phyloP scores from a whole-genome alignment of 192 early-diverging fungal species.

The Helicostylum pulchrum region DNA sequence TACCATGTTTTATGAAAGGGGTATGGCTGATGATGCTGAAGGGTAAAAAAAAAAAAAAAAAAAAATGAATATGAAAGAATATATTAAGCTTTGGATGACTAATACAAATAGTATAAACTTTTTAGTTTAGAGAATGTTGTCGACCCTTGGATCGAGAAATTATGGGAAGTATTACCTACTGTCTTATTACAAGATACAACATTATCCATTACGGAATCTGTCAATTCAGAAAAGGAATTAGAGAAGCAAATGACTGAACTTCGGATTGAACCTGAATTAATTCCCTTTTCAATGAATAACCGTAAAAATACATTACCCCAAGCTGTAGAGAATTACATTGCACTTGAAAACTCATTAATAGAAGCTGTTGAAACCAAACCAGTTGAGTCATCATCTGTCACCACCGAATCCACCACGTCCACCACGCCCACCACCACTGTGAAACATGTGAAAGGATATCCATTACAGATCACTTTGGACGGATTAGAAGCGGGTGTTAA shows the following conservation, averaged over 20 bases:
- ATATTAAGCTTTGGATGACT: neutral
- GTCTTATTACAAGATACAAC: conserved; percentile 23
- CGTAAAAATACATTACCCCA: conserved; percentile 13
- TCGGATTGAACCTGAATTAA: conserved; percentile 10
- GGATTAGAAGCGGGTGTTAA: conserved; percentile 41
- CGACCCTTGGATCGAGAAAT: conserved; percentile 86
- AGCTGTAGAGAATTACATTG: conserved; percentile 21
- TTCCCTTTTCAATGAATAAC: conserved; percentile 6
- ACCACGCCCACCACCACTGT: neutral
- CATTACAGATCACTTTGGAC: conserved; percentile 45
- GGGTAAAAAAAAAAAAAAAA: too few relatives aligned
- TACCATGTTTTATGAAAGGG: conserved; percentile 67
- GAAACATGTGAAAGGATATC: conserved; percentile 19
- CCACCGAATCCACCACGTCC: too few relatives aligned
- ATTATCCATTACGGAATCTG: neutral
- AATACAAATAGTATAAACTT: neutral
- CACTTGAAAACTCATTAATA: conserved; percentile 21
- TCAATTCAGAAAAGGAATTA: conserved; percentile 10
- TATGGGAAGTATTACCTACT: conserved; percentile 71
- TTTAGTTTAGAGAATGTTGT: conserved; percentile 81
- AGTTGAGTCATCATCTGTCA: neutral
- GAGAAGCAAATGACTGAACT: conserved; percentile 11
- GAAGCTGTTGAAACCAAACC: neutral
- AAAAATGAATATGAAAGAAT: too few relatives aligned
- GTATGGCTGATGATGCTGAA: conserved; percentile 88